Conservation (phyloP, 768 basidiomycete species). For the Mycena rosella region DNA sequence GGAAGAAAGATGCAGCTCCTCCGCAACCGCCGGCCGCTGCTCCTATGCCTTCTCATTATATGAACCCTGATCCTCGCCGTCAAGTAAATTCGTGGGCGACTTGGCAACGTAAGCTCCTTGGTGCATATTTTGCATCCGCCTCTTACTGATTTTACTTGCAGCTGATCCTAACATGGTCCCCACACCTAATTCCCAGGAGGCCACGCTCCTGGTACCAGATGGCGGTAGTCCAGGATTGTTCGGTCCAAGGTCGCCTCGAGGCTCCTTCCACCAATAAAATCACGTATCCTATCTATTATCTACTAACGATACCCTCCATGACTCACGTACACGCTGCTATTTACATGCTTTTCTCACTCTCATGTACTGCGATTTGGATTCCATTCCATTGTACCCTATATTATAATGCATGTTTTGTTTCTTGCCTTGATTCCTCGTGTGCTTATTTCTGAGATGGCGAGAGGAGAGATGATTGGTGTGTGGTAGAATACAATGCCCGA, state of each 20-base stretch:
- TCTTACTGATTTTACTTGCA: constrained; percentile 41
- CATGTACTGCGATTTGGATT: neutral
- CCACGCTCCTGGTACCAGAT: constrained; percentile 72
- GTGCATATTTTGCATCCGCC: neutral
- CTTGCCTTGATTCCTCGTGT: neutral
- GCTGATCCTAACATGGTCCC: constrained; percentile 70
- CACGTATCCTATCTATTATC: neutral
- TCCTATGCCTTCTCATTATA: too few species aligned
- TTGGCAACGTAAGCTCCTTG: constrained; percentile 75
- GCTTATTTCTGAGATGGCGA: too few species aligned
- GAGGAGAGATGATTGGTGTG: neutral
- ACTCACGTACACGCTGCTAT: neutral
- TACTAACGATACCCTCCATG: neutral
- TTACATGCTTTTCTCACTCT: neutral
- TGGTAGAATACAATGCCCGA: neutral
- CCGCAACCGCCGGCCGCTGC: constrained; percentile 46
- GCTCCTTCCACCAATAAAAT: neutral
- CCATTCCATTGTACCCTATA: constrained; percentile 10
- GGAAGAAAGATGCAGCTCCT: constrained; percentile 59
- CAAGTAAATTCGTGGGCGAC: constrained; percentile 69
- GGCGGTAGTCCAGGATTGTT: constrained; percentile 76
- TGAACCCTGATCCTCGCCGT: constrained; percentile 58
- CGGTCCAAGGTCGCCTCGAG: constrained; percentile 75
- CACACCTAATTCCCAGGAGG: constrained; percentile 71
- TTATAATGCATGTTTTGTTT: constrained; percentile 24